Evolutionary conservation across 2,329 filamentous ascomycete species (phyloP).

Genomic region (Cladobotryum mycophilum): DNA sequence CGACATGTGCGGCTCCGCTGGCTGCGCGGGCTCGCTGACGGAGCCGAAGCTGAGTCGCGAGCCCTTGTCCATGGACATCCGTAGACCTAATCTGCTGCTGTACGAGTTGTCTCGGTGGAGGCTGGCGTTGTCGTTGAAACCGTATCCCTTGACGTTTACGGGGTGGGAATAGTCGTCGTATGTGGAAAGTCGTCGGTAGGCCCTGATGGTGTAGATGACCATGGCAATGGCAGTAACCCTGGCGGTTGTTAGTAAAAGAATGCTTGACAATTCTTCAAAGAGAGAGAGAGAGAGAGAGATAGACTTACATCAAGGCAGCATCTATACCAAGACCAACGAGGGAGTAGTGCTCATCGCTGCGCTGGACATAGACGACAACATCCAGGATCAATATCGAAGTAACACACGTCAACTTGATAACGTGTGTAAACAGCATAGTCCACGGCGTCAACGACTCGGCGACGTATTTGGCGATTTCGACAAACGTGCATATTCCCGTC

Average conservation of each 20-base stretch:
- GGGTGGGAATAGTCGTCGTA: conserved; percentile 47
- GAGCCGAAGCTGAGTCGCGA: conserved; percentile 26
- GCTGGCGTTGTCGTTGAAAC: conserved; percentile 31
- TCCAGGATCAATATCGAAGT: conserved; percentile 44
- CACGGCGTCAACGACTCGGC: conserved; percentile 49
- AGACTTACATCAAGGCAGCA: conserved; percentile 40
- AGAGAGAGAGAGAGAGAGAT: not conserved
- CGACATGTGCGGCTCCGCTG: conserved; percentile 17
- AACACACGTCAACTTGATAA: conserved; percentile 44
- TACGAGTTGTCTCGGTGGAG: conserved; percentile 23
- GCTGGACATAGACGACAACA: conserved; percentile 42
- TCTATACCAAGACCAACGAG: conserved; percentile 44
- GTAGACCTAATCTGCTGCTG: conserved; percentile 15
- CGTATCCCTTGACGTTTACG: conserved; percentile 43
- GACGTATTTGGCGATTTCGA: conserved; percentile 41
- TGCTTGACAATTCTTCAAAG: not conserved
- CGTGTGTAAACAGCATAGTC: conserved; percentile 45
- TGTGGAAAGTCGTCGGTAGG: conserved; percentile 41
- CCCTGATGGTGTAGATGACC: conserved; percentile 39
- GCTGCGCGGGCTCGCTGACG: conserved; percentile 16
- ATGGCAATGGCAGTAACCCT: conserved; percentile 39
- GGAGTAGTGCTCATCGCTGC: conserved; percentile 41
- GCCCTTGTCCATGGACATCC: conserved; percentile 23
- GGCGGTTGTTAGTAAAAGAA: conserved; percentile 8
- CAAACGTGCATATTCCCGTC: conserved; percentile 39